Evolutionary conservation across 768 basidiomycete species (phyloP).

Genomic region (Wakefieldia striispora): DNA sequence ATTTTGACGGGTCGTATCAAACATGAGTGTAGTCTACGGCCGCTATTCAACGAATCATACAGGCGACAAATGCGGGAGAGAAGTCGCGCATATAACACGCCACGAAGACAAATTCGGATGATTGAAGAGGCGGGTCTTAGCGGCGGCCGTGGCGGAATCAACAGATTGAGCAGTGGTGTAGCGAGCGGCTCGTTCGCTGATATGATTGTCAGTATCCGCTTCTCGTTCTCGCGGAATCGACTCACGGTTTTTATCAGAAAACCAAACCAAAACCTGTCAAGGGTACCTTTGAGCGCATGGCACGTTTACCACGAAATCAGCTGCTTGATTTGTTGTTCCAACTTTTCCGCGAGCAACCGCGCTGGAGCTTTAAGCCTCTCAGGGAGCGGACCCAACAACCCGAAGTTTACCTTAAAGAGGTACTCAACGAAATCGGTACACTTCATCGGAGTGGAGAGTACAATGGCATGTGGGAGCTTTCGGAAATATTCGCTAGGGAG

Average conservation of each 20-base stretch:
- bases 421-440: conserved; percentile 70
- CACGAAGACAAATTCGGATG: conserved; percentile 61
- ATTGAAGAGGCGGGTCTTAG: conserved; percentile 70
- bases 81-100: conserved; percentile 63
- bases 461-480: conserved; percentile 79
- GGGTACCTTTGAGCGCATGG: conserved; percentile 81
- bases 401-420: conserved; percentile 83
- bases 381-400: conserved; percentile 84
- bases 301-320: conserved; percentile 88
- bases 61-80: conserved; percentile 71
- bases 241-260: conserved; percentile 38
- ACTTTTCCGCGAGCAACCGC: conserved; percentile 73
- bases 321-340: conserved; percentile 80
- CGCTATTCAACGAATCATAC: conserved; percentile 65
- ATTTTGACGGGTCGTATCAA: conserved; percentile 78
- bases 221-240: neutral
- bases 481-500: conserved; percentile 66
- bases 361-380: conserved; percentile 77
- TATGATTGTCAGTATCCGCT: conserved; percentile 54
- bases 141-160: conserved; percentile 72
- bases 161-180: conserved; percentile 75
- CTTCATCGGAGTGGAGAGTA: conserved; percentile 79
- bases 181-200: conserved; percentile 59
- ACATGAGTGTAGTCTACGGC: conserved; percentile 75
- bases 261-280: conserved; percentile 66